phyloP scores from a whole-genome alignment of 805 yeast species.

The Suhomyces pyralidae region DNA sequence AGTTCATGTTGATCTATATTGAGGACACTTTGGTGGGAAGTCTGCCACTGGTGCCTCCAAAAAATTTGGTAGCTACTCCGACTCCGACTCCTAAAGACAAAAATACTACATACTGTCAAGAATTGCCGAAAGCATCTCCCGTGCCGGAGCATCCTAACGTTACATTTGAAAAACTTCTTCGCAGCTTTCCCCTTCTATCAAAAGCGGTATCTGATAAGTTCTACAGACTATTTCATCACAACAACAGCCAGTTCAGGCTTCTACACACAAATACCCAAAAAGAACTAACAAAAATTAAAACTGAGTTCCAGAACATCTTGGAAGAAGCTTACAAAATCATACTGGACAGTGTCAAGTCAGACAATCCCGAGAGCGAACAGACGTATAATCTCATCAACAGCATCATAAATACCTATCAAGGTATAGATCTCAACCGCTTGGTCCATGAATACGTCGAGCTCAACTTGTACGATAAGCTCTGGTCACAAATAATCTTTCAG shows the following conservation, averaged over 20 bases:
- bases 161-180: conserved; percentile 36
- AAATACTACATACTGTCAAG: not conserved
- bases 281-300: conserved; percentile 21
- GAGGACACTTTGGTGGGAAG: conserved; percentile 55
- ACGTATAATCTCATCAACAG: conserved; percentile 29
- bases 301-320: conserved; percentile 32
- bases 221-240: conserved; percentile 40
- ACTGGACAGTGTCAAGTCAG: conserved; percentile 37
- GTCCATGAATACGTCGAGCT: conserved; percentile 71
- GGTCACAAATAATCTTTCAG: conserved; percentile 48
- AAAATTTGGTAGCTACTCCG: not conserved
- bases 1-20: conserved; percentile 55
- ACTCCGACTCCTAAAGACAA: not conserved
- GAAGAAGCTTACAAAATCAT: conserved; percentile 35
- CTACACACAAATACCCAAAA: conserved; percentile 31
- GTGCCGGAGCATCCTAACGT: conserved; percentile 4
- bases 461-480: conserved; percentile 62
- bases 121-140: not conserved
- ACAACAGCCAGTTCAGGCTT: conserved; percentile 30
- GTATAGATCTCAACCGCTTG: conserved; percentile 47
- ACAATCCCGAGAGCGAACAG: conserved; percentile 34
- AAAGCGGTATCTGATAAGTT: conserved; percentile 38
- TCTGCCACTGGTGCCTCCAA: not conserved
- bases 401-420: conserved; percentile 32
- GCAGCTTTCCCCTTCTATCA: conserved; percentile 39